Evolutionary conservation across 257 asterid species (phyloP).

Genomic region (Linaria vulgaris): DNA sequence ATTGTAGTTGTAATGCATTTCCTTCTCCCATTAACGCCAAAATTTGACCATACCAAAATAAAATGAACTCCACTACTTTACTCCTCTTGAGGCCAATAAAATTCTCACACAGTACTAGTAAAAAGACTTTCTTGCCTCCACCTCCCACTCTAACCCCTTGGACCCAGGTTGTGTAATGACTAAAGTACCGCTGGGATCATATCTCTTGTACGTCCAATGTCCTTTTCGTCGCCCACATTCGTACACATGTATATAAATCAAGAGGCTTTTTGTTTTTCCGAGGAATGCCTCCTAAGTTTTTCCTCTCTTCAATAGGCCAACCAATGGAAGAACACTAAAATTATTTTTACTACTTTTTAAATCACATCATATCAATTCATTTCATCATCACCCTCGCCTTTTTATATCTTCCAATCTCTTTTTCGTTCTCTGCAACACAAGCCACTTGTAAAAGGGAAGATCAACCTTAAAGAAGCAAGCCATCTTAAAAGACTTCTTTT

Average conservation of each 20-base stretch:
- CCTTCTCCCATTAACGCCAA: background rate
- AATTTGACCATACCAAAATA: background rate
- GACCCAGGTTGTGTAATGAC: constrained; percentile 6
- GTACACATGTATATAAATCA: constrained; percentile 1
- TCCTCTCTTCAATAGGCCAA: constrained; percentile 16
- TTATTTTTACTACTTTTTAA: background rate
- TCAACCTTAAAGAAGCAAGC: constrained; percentile 3
- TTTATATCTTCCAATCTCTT: background rate
- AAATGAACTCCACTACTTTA: constrained; percentile 5
- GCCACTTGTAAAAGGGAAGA: constrained; percentile 1
- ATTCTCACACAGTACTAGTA: background rate
- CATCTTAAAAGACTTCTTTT: background rate
- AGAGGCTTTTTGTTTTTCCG: constrained; percentile 26
- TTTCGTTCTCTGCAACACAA: background rate
- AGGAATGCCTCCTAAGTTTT: constrained; percentile 13
- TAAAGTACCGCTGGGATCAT: constrained; percentile 22
- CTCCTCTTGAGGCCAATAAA: constrained; percentile 20
- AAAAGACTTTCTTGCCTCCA: background rate
- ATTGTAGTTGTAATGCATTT: background rate
- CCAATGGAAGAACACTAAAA: background rate
- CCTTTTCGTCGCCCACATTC: constrained; percentile 7
- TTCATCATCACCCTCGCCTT: background rate
- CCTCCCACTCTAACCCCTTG: too few species aligned
- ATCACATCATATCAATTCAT: background rate
- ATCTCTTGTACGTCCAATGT: constrained; percentile 23